Conservation (phyloP, 371 early-diverging fungal species). For the Nematocida displodere region DNA sequence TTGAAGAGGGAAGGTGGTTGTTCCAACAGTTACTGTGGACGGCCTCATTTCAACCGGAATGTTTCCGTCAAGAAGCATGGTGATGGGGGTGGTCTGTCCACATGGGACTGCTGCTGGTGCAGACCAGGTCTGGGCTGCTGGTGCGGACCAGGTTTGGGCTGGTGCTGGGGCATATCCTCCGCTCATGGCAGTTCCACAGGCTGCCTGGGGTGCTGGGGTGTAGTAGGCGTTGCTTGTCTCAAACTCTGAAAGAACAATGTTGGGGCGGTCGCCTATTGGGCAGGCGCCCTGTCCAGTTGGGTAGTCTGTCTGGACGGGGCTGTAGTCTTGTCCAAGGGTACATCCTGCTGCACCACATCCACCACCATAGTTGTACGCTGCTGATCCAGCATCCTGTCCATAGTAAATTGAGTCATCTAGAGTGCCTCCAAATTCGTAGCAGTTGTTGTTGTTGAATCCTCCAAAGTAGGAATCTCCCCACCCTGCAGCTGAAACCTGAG, state of each 20-base stretch:
- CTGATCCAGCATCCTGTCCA: background rate
- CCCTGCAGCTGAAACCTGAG: background rate
- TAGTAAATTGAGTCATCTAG: constrained; percentile 33
- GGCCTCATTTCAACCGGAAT: constrained; percentile 37
- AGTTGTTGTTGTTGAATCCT: background rate
- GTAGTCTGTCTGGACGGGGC: no score
- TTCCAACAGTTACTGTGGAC: constrained; percentile 32
- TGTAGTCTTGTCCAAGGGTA: background rate
- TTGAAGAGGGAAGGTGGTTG: constrained; percentile 28
- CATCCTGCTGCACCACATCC: constrained; percentile 11
- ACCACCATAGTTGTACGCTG: background rate
- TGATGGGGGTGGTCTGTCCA: constrained; percentile 19
- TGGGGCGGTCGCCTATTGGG: background rate
- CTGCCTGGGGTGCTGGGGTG: background rate
- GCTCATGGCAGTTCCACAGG: background rate
- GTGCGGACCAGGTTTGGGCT: background rate
- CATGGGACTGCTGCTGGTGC: background rate
- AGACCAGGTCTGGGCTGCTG: constrained; percentile 1
- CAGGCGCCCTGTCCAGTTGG: background rate
- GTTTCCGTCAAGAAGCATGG: constrained; percentile 41
- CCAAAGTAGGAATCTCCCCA: constrained; percentile 25
- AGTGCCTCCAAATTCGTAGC: constrained; percentile 25
- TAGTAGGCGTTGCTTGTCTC: background rate
- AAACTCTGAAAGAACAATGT: background rate
- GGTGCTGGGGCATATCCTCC: background rate